A percentile compares a stretch with the other conserved stretches of the same genome.
These are phyloP conservation scores for Dothidotthia symphoricarpi DNA, from an alignment of 2,329 filamentous ascomycete genomes.

Conservation along the genomic window DNA sequence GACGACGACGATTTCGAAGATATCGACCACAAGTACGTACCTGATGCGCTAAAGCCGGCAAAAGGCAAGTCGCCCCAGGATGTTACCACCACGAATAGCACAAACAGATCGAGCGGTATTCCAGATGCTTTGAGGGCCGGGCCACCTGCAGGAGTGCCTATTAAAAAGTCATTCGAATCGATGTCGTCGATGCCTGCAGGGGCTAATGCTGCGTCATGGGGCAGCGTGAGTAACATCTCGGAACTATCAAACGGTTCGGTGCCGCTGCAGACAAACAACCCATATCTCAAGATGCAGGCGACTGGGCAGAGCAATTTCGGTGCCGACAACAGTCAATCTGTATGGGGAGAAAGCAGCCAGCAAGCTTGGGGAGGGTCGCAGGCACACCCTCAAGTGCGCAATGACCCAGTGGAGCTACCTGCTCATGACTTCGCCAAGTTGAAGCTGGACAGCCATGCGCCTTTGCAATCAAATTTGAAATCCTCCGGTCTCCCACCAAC, in stretches of 20 bases:
- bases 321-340: constrained; percentile 38
- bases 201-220: constrained; percentile 28
- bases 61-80: constrained; percentile 25
- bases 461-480: constrained; percentile 10
- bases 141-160: constrained; percentile 31
- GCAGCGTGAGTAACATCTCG: constrained; percentile 32
- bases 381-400: constrained; percentile 26
- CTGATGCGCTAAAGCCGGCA: constrained; percentile 38
- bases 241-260: constrained; percentile 26
- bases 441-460: constrained; percentile 27
- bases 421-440: constrained; percentile 43
- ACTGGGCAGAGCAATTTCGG: constrained; percentile 39
- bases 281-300: constrained; percentile 43
- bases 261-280: constrained; percentile 46
- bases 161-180: constrained; percentile 30
- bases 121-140: constrained; percentile 35
- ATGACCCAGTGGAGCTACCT: constrained; percentile 44
- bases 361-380: constrained; percentile 41
- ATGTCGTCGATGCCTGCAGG: constrained; percentile 33
- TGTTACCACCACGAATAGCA: constrained; percentile 4
- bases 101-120: constrained; percentile 15
- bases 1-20: constrained; percentile 35
- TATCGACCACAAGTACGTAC: constrained; percentile 31
- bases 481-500: constrained; percentile 27
- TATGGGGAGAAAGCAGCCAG: constrained; percentile 43